A percentile compares a stretch with the other conserved stretches of the same genome.
Evolutionary conservation across 805 yeast species (phyloP).

Genomic region (Wickerhamomyces strasburgensis): DNA sequence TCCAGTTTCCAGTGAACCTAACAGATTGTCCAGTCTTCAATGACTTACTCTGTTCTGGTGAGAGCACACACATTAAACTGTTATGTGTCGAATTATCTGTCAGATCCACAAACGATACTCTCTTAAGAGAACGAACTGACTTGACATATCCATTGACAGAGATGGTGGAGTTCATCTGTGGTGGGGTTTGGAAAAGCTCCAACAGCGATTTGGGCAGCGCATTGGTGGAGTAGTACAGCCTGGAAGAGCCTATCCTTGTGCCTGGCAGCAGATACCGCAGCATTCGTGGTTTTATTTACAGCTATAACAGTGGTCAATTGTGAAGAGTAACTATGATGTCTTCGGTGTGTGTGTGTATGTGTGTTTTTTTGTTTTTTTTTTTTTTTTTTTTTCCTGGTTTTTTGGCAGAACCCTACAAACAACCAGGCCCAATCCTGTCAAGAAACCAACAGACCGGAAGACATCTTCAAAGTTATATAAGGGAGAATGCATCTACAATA

Average conservation of each 20-base stretch:
- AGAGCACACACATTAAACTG: conserved; percentile 52
- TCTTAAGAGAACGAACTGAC: conserved; percentile 67
- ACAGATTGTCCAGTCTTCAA: conserved; percentile 46
- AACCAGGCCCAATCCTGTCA: too few species aligned
- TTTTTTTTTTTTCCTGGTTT: too few species aligned
- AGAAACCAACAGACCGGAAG: too few species aligned
- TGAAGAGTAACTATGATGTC: too few species aligned
- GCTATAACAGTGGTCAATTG: too few species aligned
- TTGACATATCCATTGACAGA: conserved; percentile 70
- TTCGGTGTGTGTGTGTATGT: too few species aligned
- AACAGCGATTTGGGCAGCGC: conserved; percentile 8
- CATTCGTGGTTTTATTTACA: too few species aligned
- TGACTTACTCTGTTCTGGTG: conserved; percentile 28
- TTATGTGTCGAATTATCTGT: conserved; percentile 66
- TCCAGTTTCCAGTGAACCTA: conserved; percentile 38
- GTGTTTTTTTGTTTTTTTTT: too few species aligned
- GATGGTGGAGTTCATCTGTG: conserved; percentile 29
- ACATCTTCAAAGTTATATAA: too few species aligned
- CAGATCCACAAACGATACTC: conserved; percentile 73
- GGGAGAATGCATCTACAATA: too few species aligned
- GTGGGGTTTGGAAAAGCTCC: conserved; percentile 18
- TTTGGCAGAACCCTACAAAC: too few species aligned
- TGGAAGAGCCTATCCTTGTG: not conserved
- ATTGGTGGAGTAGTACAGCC: not conserved
- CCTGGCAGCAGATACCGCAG: not conserved